Base-by-base conservation (phyloP, 2,329 filamentous ascomycete genomes). In the Leptosphaerulina australis region DNA sequence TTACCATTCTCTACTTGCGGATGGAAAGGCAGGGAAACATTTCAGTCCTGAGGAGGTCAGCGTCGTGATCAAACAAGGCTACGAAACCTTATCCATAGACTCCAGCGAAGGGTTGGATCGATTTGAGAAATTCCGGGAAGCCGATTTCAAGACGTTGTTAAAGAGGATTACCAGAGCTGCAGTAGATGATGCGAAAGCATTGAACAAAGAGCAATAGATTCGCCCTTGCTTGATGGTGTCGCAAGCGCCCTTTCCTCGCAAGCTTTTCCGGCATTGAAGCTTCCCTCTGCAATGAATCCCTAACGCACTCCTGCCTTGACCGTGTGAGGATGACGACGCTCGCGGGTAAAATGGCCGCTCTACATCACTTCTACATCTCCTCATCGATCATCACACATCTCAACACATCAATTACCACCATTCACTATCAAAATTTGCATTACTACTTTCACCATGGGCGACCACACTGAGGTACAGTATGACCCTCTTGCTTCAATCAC, bases 51-150 rank as follows among this genome's bases (percentile, higher is more conserved):
- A 84, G 39, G 89, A 97, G 70, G 91, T 99, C 29, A 87, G 88
- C 31, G 88, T 89, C 59, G 89, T 97, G 21, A 97, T 99, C 73
- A 96, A 96, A 76, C 88, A 95, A 71, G 94, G 94, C 0, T 97
- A 97, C 67, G 93, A 97, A 73, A 96, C 92, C 26, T 75, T 99
- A 64, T 93, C 88, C 56, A 95, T 99, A 45, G 90, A 95, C 73
- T 86, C 90, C 0, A 91, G 87, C 64, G 92, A 96, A 68, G 92
- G 90, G 0, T 72, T 96, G 60, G 92, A 93, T 70, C 84, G 86
- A 28, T 96, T 91, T 90, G 89, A 91, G 59, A 84, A 81, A 68
- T 97, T 90, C 71, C 81, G 93, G 11, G 94, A 97, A 77, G 88
- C 88, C 2, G 91, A 96, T 59, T 87, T 91, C 77, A 88, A 91